A percentile compares a stretch with the other conserved stretches of the same genome.
Evolutionary conservation across 192 early-diverging fungal genomes (phyloP).

Genomic region (Linnemannia elongata): DNA sequence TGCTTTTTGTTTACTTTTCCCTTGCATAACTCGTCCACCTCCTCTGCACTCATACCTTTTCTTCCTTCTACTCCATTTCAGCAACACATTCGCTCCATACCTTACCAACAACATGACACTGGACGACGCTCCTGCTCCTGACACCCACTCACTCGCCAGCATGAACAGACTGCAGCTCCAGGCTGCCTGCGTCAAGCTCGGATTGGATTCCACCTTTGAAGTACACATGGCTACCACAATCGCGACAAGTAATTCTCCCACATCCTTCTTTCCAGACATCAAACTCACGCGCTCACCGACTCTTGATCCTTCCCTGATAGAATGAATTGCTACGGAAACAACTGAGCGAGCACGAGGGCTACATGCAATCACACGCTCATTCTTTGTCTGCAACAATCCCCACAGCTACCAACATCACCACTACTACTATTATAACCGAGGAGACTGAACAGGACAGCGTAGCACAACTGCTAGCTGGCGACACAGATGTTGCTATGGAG

Average conservation of each 20-base stretch:
- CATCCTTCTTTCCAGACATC: background rate
- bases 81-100: background rate
- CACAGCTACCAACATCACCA: background rate
- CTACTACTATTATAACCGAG: background rate
- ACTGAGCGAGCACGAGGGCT: background rate
- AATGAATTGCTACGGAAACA: background rate
- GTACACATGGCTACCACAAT: slow-evolving; percentile 1
- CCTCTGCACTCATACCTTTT: background rate
- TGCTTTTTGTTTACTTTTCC: slow-evolving; percentile 7
- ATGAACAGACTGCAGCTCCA: slow-evolving; percentile 45
- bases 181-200: slow-evolving; percentile 40
- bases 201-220: slow-evolving; percentile 36
- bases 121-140: slow-evolving; percentile 10
- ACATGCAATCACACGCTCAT: background rate
- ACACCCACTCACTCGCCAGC: background rate
- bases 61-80: background rate
- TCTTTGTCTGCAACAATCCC: background rate
- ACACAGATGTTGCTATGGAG: background rate
- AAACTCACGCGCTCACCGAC: background rate
- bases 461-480: background rate
- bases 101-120: slow-evolving; percentile 9
- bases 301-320: background rate
- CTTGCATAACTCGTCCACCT: no score
- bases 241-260: background rate
- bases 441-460: background rate